A percentile compares a stretch with the other conserved stretches of the same genome.
Conservation (phyloP, 2,329 filamentous ascomycete genomes). For the Colletotrichum sp. region DNA sequence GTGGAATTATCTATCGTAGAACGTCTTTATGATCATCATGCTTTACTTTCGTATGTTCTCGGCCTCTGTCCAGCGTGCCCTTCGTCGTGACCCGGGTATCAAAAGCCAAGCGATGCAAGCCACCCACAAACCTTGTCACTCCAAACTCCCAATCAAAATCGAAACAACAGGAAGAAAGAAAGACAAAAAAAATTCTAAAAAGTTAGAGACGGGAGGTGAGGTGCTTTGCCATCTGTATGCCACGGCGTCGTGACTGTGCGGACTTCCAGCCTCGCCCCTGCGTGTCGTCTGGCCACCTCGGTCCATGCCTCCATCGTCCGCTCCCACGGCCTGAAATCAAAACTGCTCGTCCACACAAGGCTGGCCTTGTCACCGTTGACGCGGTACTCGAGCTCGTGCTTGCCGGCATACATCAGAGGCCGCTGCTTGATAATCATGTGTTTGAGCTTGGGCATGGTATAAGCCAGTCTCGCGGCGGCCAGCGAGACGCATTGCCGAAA, state of each 20-base stretch:
- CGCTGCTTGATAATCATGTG: constrained; percentile 24
- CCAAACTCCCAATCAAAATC: background rate
- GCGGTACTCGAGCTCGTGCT: constrained; percentile 24
- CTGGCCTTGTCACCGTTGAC: constrained; percentile 1
- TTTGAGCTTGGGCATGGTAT: constrained; percentile 25
- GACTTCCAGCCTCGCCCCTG: background rate
- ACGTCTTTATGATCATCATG: background rate
- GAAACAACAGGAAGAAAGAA: background rate
- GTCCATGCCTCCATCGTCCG: constrained; percentile 26
- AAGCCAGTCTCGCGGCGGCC: constrained; percentile 24
- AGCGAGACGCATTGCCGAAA: constrained; percentile 27
- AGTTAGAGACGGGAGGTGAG: constrained; percentile 12
- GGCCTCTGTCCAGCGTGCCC: background rate
- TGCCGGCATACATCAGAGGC: constrained; percentile 29
- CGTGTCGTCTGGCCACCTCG: constrained; percentile 22
- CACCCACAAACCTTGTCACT: background rate
- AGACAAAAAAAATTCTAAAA: background rate
- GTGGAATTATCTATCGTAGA: background rate
- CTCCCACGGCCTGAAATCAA: constrained; percentile 25
- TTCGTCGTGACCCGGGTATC: background rate
- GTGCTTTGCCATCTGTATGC: constrained; percentile 15
- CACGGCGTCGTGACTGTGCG: background rate
- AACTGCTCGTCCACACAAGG: constrained; percentile 24
- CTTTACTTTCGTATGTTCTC: background rate
- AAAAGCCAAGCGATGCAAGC: background rate